Evolutionary conservation across 805 yeast genomes (phyloP).

Genomic region (Cyberlindnera japonica): DNA sequence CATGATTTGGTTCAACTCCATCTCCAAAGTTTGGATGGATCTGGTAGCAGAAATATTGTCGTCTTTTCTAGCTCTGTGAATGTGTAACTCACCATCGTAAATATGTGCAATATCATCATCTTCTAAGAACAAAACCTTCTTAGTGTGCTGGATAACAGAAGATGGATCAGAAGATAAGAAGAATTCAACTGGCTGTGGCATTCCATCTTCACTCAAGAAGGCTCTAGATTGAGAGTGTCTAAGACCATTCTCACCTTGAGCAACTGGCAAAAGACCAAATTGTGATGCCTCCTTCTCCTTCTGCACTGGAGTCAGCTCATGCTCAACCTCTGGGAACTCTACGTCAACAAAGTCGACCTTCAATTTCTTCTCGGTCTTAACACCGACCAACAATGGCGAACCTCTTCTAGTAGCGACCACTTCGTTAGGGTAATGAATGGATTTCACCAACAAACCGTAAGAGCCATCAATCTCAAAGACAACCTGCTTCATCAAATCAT

Average conservation of each 20-base stretch:
- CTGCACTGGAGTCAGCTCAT: constrained; percentile 22
- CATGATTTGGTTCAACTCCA: constrained; percentile 97
- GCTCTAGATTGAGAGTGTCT: constrained; percentile 96
- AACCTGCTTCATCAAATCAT: constrained; percentile 88
- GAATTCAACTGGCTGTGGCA: constrained; percentile 92
- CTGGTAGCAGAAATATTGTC: constrained; percentile 91
- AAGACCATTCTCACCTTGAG: constrained; percentile 51
- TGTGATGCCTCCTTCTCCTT: constrained; percentile 24
- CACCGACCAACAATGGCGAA: constrained; percentile 95
- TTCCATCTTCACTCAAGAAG: constrained; percentile 88
- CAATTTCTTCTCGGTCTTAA: constrained; percentile 89
- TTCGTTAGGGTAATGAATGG: constrained; percentile 91
- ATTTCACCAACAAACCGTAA: constrained; percentile 90
- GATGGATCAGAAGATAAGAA: constrained; percentile 97
- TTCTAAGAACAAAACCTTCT: constrained; percentile 91
- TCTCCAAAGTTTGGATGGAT: constrained; percentile 92
- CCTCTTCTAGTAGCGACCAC: constrained; percentile 97
- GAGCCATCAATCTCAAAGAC: constrained; percentile 95
- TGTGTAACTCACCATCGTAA: constrained; percentile 96
- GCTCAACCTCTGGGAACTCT: constrained; percentile 68
- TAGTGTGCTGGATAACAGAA: constrained; percentile 93
- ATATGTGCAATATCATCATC: constrained; percentile 99
- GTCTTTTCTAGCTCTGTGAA: constrained; percentile 89
- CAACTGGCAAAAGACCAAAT: constrained; percentile 47
- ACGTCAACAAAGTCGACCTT: constrained; percentile 98